Evolutionary conservation across 2,329 filamentous ascomycete genomes (phyloP).

Genomic region (Fusarium cyanostomum): DNA sequence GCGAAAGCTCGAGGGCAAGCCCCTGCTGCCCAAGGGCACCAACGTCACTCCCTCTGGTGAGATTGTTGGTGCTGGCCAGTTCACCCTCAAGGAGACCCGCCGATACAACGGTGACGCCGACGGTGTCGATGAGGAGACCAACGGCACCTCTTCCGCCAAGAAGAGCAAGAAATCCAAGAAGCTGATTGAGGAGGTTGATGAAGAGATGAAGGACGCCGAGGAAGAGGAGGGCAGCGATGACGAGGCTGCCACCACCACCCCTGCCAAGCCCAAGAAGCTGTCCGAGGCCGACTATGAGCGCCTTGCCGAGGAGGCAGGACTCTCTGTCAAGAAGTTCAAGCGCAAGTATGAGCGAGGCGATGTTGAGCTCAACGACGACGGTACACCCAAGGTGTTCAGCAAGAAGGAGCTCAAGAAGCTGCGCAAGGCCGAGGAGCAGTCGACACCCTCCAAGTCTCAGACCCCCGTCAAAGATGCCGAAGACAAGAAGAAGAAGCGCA

Average conservation of each 20-base stretch:
- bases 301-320: constrained; percentile 71
- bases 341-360: constrained; percentile 81
- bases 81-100: constrained; percentile 89
- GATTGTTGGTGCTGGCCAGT: constrained; percentile 73
- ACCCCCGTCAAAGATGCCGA: constrained; percentile 54
- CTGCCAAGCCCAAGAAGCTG: constrained; percentile 55
- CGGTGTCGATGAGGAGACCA: constrained; percentile 72
- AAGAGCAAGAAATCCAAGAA: constrained; percentile 54
- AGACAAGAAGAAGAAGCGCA: constrained; percentile 74
- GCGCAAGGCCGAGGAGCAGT: constrained; percentile 67
- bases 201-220: constrained; percentile 57
- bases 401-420: constrained; percentile 82
- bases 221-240: constrained; percentile 48
- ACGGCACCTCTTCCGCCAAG: constrained; percentile 48
- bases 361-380: constrained; percentile 72
- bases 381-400: constrained; percentile 72
- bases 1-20: constrained; percentile 87
- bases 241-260: constrained; percentile 44
- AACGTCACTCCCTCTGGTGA: constrained; percentile 79
- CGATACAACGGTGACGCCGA: constrained; percentile 97
- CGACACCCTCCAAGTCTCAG: constrained; percentile 54
- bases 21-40: constrained; percentile 78
- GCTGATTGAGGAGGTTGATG: constrained; percentile 54
- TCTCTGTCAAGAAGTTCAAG: constrained; percentile 80
- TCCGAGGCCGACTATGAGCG: constrained; percentile 66